Evolutionary conservation across 1,284 basidiomycete species (phyloP), one percentile per base, ranked within the genome.

Genomic region (Nidula niveotomentosa): DNA sequence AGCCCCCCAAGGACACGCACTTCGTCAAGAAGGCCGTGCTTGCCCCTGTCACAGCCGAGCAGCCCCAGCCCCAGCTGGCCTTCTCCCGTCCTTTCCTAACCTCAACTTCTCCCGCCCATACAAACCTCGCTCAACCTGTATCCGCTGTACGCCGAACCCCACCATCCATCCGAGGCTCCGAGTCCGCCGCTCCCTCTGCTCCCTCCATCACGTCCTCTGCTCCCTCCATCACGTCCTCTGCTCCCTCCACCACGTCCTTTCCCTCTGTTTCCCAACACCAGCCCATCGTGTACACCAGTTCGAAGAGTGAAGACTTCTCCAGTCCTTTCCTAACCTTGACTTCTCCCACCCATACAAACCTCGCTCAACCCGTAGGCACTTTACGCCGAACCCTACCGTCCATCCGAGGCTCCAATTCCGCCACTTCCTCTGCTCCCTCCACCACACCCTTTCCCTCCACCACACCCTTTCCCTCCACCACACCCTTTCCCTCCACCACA

Each of bases 221-320:
- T n/a, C n/a, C n/a, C n/a, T n/a, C n/a, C n/a, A n/a, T n/a, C n/a
- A n/a, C n/a, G n/a, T n/a, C n/a, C n/a, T n/a, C n/a, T n/a, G n/a
- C n/a, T n/a, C n/a, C n/a, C n/a, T n/a, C n/a, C n/a, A n/a, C n/a
- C n/a, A n/a, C n/a, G n/a, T n/a, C n/a, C n/a, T n/a, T n/a, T n/a
- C n/a, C n/a, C n/a, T n/a, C n/a, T 3, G 45, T 59, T 8, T 53
- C 64, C 53, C 68, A 66, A 39, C 71, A 71, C 17, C 70, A 69
- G 52, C 62, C 58, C 47, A 56, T n/a, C n/a, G n/a, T n/a, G n/a
- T n/a, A n/a, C n/a, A n/a, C n/a, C n/a, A n/a, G n/a, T n/a, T n/a
- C n/a, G n/a, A n/a, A n/a, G n/a, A n/a, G n/a, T n/a, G n/a, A n/a
- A n/a, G n/a, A n/a, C n/a, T n/a, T n/a, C n/a, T n/a, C n/a, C n/a